These are phyloP conservation scores for Craspedostauros australis DNA, from an alignment of 108 stramenopile species.

Conservation along the genomic window DNA sequence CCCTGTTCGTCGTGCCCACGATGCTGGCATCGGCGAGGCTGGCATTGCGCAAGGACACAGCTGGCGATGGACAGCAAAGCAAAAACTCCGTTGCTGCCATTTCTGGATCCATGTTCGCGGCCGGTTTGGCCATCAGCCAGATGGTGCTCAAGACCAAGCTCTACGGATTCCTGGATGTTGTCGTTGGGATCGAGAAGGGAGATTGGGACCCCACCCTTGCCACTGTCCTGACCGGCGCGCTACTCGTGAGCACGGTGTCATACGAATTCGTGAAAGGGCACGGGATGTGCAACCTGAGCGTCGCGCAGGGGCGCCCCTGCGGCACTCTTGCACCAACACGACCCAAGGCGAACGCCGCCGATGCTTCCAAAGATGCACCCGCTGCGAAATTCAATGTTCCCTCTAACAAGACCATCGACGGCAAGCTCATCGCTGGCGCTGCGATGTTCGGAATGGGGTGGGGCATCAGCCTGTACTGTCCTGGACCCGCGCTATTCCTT, in stretches of 20 bases:
- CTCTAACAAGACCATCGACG: conserved; percentile 31
- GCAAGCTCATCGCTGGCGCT: conserved; percentile 33
- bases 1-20: not conserved
- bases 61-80: too few species aligned
- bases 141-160: conserved; percentile 69
- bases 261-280: conserved; percentile 60
- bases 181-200: conserved; percentile 30
- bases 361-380: not conserved
- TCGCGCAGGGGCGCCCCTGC: not conserved
- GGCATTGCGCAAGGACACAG: too few species aligned
- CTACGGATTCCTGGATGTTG: conserved; percentile 55
- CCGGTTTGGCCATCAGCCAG: conserved; percentile 52
- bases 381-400: conserved; percentile 29
- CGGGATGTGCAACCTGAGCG: not conserved
- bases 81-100: conserved; percentile 20
- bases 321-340: not conserved
- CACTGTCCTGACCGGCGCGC: conserved; percentile 74
- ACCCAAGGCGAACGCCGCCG: not conserved
- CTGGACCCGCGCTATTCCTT: conserved; percentile 41
- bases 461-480: conserved; percentile 47
- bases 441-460: conserved; percentile 51
- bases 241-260: conserved; percentile 41
- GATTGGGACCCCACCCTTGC: conserved; percentile 77
- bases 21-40: not conserved
- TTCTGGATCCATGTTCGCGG: conserved; percentile 32